These are phyloP conservation scores for Solanum pimpinellifolium DNA, from an alignment of 257 asterid genomes.

Conservation along the genomic window DNA sequence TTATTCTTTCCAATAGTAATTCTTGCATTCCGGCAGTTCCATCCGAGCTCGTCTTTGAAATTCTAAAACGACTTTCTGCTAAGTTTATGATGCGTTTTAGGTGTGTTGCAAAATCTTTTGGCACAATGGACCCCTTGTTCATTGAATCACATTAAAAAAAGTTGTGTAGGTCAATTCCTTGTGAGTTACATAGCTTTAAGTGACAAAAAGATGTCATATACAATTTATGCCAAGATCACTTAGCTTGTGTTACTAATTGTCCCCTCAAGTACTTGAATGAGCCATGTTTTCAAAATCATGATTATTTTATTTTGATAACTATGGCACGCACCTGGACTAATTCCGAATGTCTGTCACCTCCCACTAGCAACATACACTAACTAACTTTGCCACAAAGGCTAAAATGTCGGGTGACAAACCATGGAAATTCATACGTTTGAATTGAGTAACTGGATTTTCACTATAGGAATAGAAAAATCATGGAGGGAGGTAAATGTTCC, in stretches of 20 bases:
- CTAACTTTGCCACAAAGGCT: background rate
- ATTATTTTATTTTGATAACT: background rate
- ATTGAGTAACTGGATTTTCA: background rate
- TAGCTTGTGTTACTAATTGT: background rate
- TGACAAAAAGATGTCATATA: background rate
- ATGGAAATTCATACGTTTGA: background rate
- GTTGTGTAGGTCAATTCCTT: background rate
- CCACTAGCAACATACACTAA: background rate
- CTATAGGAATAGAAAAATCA: background rate
- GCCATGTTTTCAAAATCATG: background rate
- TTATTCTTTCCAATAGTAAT: background rate
- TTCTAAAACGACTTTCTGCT: background rate
- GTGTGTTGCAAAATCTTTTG: background rate
- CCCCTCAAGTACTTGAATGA: background rate
- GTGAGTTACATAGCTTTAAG: background rate
- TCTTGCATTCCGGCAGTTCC: background rate
- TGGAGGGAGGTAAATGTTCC: background rate
- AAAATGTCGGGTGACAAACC: background rate
- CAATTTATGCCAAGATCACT: background rate
- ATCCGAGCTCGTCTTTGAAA: background rate
- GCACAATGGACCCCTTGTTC: background rate
- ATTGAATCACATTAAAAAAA: background rate
- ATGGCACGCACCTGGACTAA: background rate
- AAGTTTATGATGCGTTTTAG: background rate
- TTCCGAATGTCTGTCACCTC: background rate